Conservation (phyloP, 352 stramenopile genomes). For the Pythium guiyangense region DNA sequence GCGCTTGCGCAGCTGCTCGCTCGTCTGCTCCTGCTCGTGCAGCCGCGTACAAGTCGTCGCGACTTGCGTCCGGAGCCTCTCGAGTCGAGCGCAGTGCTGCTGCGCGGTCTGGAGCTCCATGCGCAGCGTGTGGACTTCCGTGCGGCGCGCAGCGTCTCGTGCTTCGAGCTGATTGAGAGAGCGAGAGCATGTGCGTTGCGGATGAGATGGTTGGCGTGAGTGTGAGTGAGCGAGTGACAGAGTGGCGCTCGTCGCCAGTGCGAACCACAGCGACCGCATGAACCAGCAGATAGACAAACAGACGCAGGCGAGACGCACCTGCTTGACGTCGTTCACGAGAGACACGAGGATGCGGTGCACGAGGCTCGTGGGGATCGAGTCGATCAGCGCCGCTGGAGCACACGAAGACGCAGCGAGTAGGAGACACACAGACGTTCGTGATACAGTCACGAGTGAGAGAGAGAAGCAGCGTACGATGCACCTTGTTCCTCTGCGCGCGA, state of each 20-base stretch:
- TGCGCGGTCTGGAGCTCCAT: constrained; percentile 18
- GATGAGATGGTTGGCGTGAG: not conserved
- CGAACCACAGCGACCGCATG: no score
- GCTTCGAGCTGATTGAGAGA: constrained; percentile 26
- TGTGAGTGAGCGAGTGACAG: no score
- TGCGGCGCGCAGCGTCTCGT: constrained; percentile 16
- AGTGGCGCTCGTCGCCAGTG: no score
- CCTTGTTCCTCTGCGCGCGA: constrained; percentile 57
- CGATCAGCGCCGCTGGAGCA: constrained; percentile 45
- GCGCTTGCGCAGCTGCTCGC: constrained; percentile 24
- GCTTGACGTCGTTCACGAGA: constrained; percentile 53
- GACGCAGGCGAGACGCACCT: constrained; percentile 25
- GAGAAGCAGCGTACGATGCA: constrained; percentile 9
- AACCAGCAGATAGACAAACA: not conserved
- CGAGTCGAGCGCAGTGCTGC: constrained; percentile 10
- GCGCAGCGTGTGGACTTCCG: constrained; percentile 16
- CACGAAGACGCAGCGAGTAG: not conserved
- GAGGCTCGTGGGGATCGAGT: constrained; percentile 53
- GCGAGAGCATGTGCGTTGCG: not conserved
- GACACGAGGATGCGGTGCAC: constrained; percentile 67
- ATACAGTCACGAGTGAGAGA: no score
- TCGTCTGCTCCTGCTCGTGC: constrained; percentile 23
- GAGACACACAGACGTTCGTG: not conserved
- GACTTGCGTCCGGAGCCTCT: constrained; percentile 26
- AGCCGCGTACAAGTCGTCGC: constrained; percentile 25